These are phyloP conservation scores for Teratosphaeria destructans DNA, from an alignment of 2,329 filamentous ascomycete genomes.

Conservation along the genomic window DNA sequence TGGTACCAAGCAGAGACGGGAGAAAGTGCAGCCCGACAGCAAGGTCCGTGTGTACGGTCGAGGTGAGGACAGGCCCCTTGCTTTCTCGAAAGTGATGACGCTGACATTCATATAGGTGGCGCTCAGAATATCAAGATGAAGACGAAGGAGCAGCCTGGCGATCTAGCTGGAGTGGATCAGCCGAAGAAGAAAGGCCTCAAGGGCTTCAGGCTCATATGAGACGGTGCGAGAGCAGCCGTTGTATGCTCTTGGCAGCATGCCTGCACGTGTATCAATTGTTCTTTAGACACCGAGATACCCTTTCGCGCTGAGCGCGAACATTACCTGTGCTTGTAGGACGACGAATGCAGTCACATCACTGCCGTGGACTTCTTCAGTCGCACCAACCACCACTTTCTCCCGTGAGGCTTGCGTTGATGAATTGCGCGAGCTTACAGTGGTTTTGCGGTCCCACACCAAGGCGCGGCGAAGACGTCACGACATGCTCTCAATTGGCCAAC, in stretches of 20 bases:
- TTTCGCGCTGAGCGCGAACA: neutral
- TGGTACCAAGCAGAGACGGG: constrained; percentile 25
- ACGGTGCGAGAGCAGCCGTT: neutral
- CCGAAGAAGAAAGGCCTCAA: constrained; percentile 33
- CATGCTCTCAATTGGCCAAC: no score
- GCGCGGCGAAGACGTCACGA: no score
- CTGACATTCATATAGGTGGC: constrained; percentile 27
- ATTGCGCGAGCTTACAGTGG: no score
- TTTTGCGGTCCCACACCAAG: no score
- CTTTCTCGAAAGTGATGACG: neutral
- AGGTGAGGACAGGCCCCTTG: constrained; percentile 33
- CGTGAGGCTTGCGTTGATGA: no score
- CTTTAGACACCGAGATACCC: neutral
- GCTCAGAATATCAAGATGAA: constrained; percentile 45
- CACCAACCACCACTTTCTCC: neutral
- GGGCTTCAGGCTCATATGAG: constrained; percentile 23
- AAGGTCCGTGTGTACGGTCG: constrained; percentile 45
- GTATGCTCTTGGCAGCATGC: neutral
- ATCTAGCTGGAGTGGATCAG: constrained; percentile 15
- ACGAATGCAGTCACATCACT: neutral
- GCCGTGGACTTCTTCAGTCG: no score
- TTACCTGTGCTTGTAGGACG: neutral
- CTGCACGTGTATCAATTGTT: neutral
- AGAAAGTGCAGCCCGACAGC: constrained; percentile 38
- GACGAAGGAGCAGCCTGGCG: constrained; percentile 25